Base-by-base conservation (phyloP, 768 basidiomycete species). In the Scleroderma citrinum region DNA sequence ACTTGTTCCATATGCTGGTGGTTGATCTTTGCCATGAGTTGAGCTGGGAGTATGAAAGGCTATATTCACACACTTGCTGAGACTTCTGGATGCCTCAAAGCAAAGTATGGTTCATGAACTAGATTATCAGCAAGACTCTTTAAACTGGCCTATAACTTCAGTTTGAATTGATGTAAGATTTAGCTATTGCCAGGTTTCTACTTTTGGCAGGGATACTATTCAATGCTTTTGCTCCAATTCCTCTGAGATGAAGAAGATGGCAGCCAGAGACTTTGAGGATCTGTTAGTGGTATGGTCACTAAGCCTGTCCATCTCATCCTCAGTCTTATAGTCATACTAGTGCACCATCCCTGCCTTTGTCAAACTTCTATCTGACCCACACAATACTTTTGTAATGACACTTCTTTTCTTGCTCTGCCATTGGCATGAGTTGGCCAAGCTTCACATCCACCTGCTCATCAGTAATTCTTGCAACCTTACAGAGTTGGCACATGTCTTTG, bases 201-300 rank as follows among this genome's bases (percentile, higher is more conserved):
- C 58, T 1, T 16, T 17, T 0, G 56, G 56, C 3, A 45, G 51
- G 0, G 35, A 43, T 7, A 3, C 16, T 7, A 35, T 64, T 1
- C 17, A 49, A 17, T 40, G 44, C 8, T 73, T 72, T 43, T 20
- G 41, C 10, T 53, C 56, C 17, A 69, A 74, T 55, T 65, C 60
- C 0, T 65, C 69, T 2, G 60, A 59, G 10, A 61, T 74, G 59
- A 68, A 66, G 24, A 52, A 58, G 20, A 48, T 70, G 1, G 69
- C 67, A 3, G 73, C 68, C 0, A 53, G 60, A 8, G 69, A 75
- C 35, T 74, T 63, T 42, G 66, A 75, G 29, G 72, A 75, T 41
- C 49, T 73, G 2, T 46, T 73, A 0, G 71, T 72, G 58, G 57
- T 56, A 29, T 29, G 26, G 26, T 29, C 26, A 29, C n/a, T n/a